Percentiles rank a stretch among this genome's conserved stretches.
Evolutionary conservation across 805 yeast genomes (phyloP).

Genomic region (Scheffersomyces lignosus): DNA sequence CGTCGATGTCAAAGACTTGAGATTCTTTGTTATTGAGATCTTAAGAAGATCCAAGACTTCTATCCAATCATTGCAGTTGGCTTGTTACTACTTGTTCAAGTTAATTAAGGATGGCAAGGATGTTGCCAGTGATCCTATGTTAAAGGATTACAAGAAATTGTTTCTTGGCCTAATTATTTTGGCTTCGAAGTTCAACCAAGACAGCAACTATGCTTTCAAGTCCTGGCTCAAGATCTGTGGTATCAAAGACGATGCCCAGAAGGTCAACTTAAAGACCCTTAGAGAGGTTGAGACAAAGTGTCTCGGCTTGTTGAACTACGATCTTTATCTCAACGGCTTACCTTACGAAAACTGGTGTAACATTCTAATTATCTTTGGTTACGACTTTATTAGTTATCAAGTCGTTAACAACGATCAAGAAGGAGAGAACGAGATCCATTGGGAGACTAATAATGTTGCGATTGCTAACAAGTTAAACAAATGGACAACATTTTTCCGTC

Average conservation of each 20-base stretch:
- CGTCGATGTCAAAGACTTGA: conserved; percentile 14
- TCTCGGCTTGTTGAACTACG: conserved; percentile 55
- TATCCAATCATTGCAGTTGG: conserved; percentile 60
- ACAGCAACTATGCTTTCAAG: conserved; percentile 63
- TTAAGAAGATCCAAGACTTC: conserved; percentile 57
- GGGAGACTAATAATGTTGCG: conserved; percentile 23
- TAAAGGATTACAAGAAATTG: conserved; percentile 60
- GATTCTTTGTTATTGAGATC: conserved; percentile 41
- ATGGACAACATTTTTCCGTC: conserved; percentile 28
- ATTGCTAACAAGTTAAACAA: conserved; percentile 23
- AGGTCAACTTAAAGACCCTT: conserved; percentile 44
- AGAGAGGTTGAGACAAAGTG: conserved; percentile 53
- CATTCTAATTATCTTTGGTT: conserved; percentile 40
- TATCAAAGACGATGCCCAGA: conserved; percentile 19
- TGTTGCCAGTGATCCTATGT: conserved; percentile 7
- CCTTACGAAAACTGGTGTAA: conserved; percentile 51
- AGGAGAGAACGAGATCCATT: conserved; percentile 18
- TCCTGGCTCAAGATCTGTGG: conserved; percentile 81
- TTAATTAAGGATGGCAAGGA: conserved; percentile 26
- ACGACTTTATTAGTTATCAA: conserved; percentile 41
- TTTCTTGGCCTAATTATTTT: conserved; percentile 69
- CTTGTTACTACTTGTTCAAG: conserved; percentile 63
- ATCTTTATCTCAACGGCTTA: conserved; percentile 50
- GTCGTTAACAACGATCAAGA: conserved; percentile 18
- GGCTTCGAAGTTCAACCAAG: conserved; percentile 73